These are phyloP conservation scores for Septoria petroselini DNA, from an alignment of 2,329 filamentous ascomycete species.

Conservation along the genomic window DNA sequence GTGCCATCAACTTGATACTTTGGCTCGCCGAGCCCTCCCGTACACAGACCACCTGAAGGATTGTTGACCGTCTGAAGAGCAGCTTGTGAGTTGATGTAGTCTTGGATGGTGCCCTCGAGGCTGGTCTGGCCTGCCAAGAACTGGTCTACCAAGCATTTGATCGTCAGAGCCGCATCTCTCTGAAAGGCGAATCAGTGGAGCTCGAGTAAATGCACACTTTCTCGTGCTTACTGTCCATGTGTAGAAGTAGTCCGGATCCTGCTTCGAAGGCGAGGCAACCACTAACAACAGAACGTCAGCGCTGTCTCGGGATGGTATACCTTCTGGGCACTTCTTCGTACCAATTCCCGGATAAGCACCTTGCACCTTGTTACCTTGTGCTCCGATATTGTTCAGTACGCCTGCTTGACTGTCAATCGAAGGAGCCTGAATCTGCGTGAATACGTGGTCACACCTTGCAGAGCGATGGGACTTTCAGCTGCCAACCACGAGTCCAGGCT, in stretches of 20 bases:
- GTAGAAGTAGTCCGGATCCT: slow-evolving; percentile 63
- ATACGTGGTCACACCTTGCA: slow-evolving; percentile 38
- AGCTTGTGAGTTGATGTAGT: slow-evolving; percentile 67
- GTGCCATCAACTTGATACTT: slow-evolving; percentile 67
- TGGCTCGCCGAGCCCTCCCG: slow-evolving; percentile 63
- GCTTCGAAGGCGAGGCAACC: slow-evolving; percentile 55
- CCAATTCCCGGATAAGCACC: slow-evolving; percentile 50
- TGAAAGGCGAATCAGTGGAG: too few species aligned
- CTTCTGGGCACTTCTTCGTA: too few species aligned
- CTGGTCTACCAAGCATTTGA: slow-evolving; percentile 66
- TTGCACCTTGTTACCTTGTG: slow-evolving; percentile 47
- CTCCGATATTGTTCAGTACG: slow-evolving; percentile 56
- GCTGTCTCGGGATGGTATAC: too few species aligned
- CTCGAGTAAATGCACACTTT: too few species aligned
- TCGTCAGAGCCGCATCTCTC: slow-evolving; percentile 66
- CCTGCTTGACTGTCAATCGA: slow-evolving; percentile 23
- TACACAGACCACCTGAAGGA: slow-evolving; percentile 59
- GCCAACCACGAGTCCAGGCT: slow-evolving; percentile 40
- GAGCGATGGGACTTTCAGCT: slow-evolving; percentile 47
- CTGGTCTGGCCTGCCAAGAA: slow-evolving; percentile 56
- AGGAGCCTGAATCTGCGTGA: too few species aligned
- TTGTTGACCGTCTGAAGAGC: slow-evolving; percentile 65
- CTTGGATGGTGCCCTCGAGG: slow-evolving; percentile 60
- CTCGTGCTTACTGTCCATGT: slow-evolving; percentile 59
- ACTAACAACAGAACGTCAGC: slow-evolving; percentile 31